Evolutionary conservation across 176 grass and related monocot genomes (phyloP).

Genomic region (Tillandsia fasciculata): DNA sequence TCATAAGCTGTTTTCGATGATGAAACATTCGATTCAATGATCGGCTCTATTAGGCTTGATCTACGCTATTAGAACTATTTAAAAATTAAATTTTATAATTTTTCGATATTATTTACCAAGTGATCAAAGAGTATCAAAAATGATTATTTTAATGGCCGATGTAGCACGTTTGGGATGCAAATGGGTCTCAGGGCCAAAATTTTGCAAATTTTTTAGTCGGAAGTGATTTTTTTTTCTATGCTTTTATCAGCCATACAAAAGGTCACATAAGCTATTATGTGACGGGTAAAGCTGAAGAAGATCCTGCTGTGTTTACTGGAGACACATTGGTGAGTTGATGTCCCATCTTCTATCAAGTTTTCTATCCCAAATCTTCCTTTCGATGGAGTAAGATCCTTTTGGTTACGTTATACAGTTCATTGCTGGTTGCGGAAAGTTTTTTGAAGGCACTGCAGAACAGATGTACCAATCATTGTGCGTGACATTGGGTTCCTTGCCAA

Average conservation of each 20-base stretch:
- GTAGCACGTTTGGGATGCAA: too few relatives aligned
- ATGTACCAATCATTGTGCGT: conserved; percentile 91
- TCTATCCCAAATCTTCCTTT: conserved; percentile 13
- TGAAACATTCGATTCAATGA: too few relatives aligned
- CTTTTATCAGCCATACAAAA: conserved; percentile 61
- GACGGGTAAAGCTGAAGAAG: conserved; percentile 47
- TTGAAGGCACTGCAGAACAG: conserved; percentile 91
- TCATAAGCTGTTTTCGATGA: too few relatives aligned
- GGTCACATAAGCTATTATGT: conserved; percentile 94
- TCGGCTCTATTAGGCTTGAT: too few relatives aligned
- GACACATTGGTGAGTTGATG: conserved; percentile 76
- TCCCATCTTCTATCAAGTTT: conserved; percentile 6
- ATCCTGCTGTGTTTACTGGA: conserved; percentile 85
- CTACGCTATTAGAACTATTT: too few relatives aligned
- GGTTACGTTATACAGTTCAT: conserved; percentile 46
- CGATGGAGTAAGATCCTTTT: background rate
- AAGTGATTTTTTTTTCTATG: conserved; percentile 11
- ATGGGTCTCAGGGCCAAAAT: too few relatives aligned
- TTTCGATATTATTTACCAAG: too few relatives aligned
- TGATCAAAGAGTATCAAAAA: too few relatives aligned
- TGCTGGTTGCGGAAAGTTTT: conserved; percentile 91
- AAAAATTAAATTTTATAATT: too few relatives aligned
- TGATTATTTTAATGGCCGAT: too few relatives aligned
- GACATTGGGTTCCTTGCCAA: conserved; percentile 79
- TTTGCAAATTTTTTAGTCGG: too few relatives aligned